Percentiles rank a stretch among this genome's conserved stretches.
These are phyloP conservation scores for Rhizopus sp. DNA, from an alignment of 371 early-diverging fungal species.

Conservation along the genomic window DNA sequence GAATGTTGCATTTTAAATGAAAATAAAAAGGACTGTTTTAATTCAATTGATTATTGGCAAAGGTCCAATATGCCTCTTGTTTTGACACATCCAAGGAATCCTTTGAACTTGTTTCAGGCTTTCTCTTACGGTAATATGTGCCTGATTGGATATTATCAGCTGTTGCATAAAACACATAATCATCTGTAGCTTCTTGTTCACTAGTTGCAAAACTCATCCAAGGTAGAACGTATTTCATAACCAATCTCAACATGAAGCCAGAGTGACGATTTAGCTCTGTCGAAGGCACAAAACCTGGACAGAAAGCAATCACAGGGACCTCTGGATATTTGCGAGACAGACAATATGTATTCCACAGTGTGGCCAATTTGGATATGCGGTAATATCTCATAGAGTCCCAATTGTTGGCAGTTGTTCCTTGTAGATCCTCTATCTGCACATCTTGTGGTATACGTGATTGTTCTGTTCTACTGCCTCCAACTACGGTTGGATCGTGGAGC, in stretches of 20 bases:
- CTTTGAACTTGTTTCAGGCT: conserved; percentile 22
- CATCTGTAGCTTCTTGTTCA: conserved; percentile 29
- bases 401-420: conserved; percentile 13
- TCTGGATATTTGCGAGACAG: conserved; percentile 17
- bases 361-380: conserved; percentile 40
- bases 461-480: conserved; percentile 18
- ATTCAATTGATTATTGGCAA: conserved; percentile 29
- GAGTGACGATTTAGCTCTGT: conserved; percentile 37
- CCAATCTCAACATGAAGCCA: conserved; percentile 12
- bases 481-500: conserved; percentile 33
- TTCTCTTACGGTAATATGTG: conserved; percentile 22
- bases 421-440: conserved; percentile 27
- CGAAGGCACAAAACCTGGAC: conserved; percentile 49
- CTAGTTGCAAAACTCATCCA: conserved; percentile 29
- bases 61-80: conserved; percentile 29
- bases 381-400: conserved; percentile 42
- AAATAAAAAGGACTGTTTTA: conserved; percentile 4
- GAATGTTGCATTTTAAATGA: not conserved
- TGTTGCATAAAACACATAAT: conserved; percentile 39
- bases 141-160: conserved; percentile 15
- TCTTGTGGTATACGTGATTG: conserved; percentile 14
- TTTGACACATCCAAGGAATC: conserved; percentile 31
- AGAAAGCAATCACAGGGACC: conserved; percentile 25
- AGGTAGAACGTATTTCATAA: conserved; percentile 27
- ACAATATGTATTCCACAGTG: conserved; percentile 19